Base-by-base conservation (phyloP, 2,329 filamentous ascomycete species). In the Ceratocystis diversiconidia region DNA sequence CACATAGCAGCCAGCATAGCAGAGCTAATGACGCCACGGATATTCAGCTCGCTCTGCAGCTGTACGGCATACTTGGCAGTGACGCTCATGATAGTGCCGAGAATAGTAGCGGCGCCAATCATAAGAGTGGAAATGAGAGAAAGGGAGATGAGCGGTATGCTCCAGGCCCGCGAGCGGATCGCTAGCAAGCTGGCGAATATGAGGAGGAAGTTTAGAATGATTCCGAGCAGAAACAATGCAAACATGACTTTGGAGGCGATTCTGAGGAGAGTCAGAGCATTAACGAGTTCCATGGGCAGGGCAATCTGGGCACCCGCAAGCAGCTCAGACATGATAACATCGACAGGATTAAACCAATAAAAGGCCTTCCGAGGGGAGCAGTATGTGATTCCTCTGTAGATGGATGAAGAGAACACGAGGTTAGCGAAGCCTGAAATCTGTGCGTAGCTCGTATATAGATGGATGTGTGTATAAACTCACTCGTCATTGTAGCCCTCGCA, bases 341-440 rank as follows among this genome's bases (percentile, higher is more conserved):
- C 78, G 52, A 96, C 87, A 0, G 92, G 92, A 73, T 96, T 90
- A 78, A 96, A 96, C 87, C 89, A 95, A 77, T 89, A 97, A 65
- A 92, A 79, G 6, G 79, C 78, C 71, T 83, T 71, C 0, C 90
- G 87, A 5, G 76, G 75, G 6, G 88, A 91, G 76, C 92, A 97
- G 69, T 78, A 76, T 0, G 89, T 92, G 68, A 94, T 85, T 46
- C 89, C 89, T 70, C 85, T 80, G 32, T 17, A 68, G 10, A 36
- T 36, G 55, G 43, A 41, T 28, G 48, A 57, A 36, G 19, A 44
- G 55, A 22, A 6, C 32, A 28, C 41, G 52, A 15, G 61, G 15
- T 52, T 36, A 36, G 28, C 19, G n/a, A 30, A 36, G 32, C 10
- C 22, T 50, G 3, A 3, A 10, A 6, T 25, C 5, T 7, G 30